phyloP scores from a whole-genome alignment of 2,329 filamentous ascomycete genomes.

The Onygenales sp. region DNA sequence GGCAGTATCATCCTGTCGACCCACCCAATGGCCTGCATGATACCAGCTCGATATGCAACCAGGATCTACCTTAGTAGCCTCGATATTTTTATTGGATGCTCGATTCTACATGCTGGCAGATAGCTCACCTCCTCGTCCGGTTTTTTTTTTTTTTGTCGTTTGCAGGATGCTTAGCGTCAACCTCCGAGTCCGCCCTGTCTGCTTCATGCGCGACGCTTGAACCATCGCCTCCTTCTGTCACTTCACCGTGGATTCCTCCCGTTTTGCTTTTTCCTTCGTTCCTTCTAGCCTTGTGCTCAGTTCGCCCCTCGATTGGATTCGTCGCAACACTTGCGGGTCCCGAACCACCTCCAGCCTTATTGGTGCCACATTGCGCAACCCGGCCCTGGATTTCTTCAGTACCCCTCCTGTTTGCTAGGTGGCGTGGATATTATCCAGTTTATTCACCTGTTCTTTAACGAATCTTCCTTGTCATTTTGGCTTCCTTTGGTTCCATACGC shows the following conservation, averaged over 20 bases:
- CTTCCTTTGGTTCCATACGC: constrained; percentile 6
- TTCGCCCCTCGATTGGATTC: not conserved
- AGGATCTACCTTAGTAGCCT: not conserved
- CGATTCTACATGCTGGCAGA: not conserved
- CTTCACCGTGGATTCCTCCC: not conserved
- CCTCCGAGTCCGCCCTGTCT: not conserved
- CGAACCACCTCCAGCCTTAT: constrained; percentile 1
- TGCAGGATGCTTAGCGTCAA: not conserved
- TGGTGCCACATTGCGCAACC: constrained; percentile 12
- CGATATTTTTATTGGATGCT: not conserved
- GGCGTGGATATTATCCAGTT: constrained; percentile 4
- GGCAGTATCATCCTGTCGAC: constrained; percentile 1
- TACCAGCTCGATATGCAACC: not conserved
- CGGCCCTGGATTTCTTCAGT: not conserved
- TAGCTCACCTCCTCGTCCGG: not conserved
- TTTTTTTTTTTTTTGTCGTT: not conserved
- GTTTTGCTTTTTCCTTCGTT: constrained; percentile 7
- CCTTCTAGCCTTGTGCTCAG: not conserved
- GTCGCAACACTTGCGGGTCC: not conserved
- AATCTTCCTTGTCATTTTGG: not conserved
- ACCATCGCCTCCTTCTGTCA: not conserved
- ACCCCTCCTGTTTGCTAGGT: constrained; percentile 11
- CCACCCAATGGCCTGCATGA: not conserved
- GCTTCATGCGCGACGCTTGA: constrained; percentile 6
- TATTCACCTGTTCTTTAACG: not conserved